A percentile compares a stretch with the other conserved stretches of the same genome.
Evolutionary conservation across 495 filamentous ascomycete species (phyloP).

Genomic region (Cairneyella variabilis): DNA sequence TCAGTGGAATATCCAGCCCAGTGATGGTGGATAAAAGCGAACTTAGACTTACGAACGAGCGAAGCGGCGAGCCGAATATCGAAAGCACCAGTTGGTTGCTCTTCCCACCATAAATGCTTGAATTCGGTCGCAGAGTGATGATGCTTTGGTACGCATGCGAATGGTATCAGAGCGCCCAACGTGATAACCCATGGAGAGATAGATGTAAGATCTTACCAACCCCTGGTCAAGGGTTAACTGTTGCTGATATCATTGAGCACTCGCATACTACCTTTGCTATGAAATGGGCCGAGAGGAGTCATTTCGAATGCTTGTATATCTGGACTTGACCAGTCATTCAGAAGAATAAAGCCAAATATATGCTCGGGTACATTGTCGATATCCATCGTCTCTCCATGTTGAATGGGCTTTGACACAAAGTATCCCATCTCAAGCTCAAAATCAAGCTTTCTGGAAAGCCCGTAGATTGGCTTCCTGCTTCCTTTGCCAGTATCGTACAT

Average conservation of each 20-base stretch:
- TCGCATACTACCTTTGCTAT: conserved; percentile 33
- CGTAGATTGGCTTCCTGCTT: conserved; percentile 50
- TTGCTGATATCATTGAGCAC: too few relatives aligned
- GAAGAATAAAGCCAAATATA: conserved; percentile 62
- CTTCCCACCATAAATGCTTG: too few relatives aligned
- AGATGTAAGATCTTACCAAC: too few relatives aligned
- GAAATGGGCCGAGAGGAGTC: conserved; percentile 54
- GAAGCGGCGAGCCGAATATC: too few relatives aligned
- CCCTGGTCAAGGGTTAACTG: too few relatives aligned
- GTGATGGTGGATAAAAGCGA: too few relatives aligned
- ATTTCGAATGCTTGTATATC: conserved; percentile 67
- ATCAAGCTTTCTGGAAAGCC: conserved; percentile 63
- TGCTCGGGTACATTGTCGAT: conserved; percentile 53
- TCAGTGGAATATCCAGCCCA: too few relatives aligned
- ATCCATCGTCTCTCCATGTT: conserved; percentile 49
- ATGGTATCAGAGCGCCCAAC: conserved; percentile 63
- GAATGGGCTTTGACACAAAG: conserved; percentile 65
- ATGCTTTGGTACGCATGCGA: too few relatives aligned
- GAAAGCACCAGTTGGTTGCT: too few relatives aligned
- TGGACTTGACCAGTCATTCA: conserved; percentile 69
- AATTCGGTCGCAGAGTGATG: too few relatives aligned
- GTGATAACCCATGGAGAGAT: conserved; percentile 73
- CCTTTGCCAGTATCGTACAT: background rate
- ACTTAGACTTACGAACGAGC: too few relatives aligned
- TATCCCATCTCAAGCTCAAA: conserved; percentile 82